Conservation (phyloP, 208 protist species). For the Jaenimonas drosophilae region DNA sequence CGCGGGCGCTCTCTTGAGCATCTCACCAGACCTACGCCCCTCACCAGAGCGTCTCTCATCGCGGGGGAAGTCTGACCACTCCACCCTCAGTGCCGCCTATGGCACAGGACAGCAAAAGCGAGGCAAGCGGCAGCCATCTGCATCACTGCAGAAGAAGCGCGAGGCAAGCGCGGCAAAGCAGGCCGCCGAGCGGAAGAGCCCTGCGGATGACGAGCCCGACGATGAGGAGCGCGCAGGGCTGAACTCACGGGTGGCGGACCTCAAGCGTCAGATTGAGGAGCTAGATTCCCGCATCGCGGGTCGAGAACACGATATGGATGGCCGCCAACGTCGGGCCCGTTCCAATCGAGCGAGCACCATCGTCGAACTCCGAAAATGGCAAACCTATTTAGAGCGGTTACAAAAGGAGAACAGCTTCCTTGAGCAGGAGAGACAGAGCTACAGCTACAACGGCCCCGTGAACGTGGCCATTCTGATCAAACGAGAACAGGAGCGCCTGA, state of each 20-base stretch:
- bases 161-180: no score
- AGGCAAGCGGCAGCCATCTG: no score
- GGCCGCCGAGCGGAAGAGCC: no score
- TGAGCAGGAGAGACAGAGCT: conserved; percentile 14
- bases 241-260: conserved; percentile 14
- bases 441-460: conserved; percentile 16
- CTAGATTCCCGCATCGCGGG: conserved; percentile 21
- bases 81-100: no score
- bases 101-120: no score
- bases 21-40: no score
- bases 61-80: no score
- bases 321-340: no score
- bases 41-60: no score
- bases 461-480: conserved; percentile 22
- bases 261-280: conserved; percentile 14
- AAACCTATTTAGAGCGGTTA: conserved; percentile 7
- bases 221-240: conserved; percentile 9
- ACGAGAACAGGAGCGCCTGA: conserved; percentile 34
- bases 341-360: background rate
- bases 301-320: conserved; percentile 1
- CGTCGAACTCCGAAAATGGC: background rate
- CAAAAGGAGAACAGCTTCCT: conserved; percentile 19
- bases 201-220: no score
- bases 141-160: no score
- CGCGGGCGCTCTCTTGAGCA: no score